A percentile compares a stretch with the other conserved stretches of the same genome.
Evolutionary conservation across 2,329 filamentous ascomycete species (phyloP).

Genomic region (Acrodontium crateriforme): DNA sequence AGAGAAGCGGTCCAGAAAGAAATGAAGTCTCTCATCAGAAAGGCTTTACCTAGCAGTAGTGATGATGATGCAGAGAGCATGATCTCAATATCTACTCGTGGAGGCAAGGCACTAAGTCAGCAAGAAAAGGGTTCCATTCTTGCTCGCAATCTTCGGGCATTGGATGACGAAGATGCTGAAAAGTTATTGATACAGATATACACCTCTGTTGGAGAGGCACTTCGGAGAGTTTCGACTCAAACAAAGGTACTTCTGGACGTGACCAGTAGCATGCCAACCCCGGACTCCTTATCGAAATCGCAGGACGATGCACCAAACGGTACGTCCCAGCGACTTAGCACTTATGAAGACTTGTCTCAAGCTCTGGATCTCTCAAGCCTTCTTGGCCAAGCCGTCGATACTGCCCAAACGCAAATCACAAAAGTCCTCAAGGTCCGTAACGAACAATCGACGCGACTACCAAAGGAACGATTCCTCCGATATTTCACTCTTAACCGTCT

Average conservation of each 20-base stretch:
- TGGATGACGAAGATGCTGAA: constrained; percentile 77
- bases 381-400: constrained; percentile 66
- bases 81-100: constrained; percentile 66
- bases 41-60: constrained; percentile 76
- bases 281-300: constrained; percentile 15
- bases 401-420: constrained; percentile 58
- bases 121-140: constrained; percentile 84
- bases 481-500: constrained; percentile 73
- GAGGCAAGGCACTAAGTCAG: constrained; percentile 54
- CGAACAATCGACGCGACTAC: constrained; percentile 56
- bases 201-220: constrained; percentile 70
- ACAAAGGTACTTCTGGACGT: constrained; percentile 92
- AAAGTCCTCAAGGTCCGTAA: constrained; percentile 65
- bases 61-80: constrained; percentile 90
- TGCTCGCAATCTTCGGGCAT: constrained; percentile 70
- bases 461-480: constrained; percentile 57
- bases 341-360: constrained; percentile 63
- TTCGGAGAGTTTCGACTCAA: constrained; percentile 75
- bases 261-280: constrained; percentile 55
- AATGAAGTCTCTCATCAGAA: constrained; percentile 70
- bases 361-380: constrained; percentile 65
- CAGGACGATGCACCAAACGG: constrained; percentile 1
- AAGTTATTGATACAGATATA: constrained; percentile 71
- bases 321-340: neutral
- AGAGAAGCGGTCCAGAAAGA: constrained; percentile 74